A percentile compares a stretch with the other conserved stretches of the same genome.
phyloP scores from a whole-genome alignment of 192 early-diverging fungal species.

The Coemansia sp. region DNA sequence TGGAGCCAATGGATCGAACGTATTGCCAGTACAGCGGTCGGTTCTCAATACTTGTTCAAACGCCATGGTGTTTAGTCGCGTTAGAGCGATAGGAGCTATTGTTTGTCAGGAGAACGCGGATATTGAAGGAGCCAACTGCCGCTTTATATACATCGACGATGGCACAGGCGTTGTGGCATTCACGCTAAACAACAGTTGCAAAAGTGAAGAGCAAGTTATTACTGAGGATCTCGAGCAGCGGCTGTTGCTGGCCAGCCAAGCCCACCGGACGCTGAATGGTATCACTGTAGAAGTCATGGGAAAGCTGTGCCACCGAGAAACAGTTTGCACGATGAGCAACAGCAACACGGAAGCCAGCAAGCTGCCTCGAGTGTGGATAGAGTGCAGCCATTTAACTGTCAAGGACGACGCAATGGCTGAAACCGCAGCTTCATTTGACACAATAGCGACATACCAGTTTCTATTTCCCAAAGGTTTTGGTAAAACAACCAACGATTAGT shows the following conservation, averaged over 20 bases:
- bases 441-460: neutral
- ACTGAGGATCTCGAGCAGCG: neutral
- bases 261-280: neutral
- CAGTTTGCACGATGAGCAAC: neutral
- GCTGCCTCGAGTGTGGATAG: neutral
- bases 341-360: neutral
- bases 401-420: constrained; percentile 9
- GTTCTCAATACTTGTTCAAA: neutral
- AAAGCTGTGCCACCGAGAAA: neutral
- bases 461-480: constrained; percentile 4
- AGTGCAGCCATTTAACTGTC: neutral
- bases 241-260: neutral
- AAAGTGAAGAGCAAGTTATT: neutral
- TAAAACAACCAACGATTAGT: neutral
- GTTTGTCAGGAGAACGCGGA: neutral
- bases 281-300: constrained; percentile 1
- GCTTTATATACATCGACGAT: neutral
- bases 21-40: neutral
- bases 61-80: neutral
- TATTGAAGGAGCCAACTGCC: neutral
- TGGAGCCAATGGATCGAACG: neutral
- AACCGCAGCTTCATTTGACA: neutral
- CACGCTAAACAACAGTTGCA: neutral
- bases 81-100: neutral
- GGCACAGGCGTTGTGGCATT: constrained; percentile 4